Evolutionary conservation across 2,329 filamentous ascomycete genomes (phyloP), one percentile per base, ranked within the genome.

Genomic region (Cladosporium sp.): DNA sequence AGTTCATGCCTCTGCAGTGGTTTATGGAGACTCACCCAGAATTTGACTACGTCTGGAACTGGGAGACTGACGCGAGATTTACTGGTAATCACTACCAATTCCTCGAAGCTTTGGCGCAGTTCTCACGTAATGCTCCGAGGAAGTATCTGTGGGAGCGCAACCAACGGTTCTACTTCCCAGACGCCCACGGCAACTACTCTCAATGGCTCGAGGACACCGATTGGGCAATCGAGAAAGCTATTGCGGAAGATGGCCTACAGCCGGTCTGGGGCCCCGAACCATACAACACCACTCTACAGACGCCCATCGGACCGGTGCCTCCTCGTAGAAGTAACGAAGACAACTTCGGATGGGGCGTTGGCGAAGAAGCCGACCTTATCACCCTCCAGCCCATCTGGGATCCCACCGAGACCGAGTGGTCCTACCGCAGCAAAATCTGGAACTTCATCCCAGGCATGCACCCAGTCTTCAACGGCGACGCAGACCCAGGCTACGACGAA

Each of bases 361-460:
- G 87, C 63, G 94, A 97, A 77, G 91, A 96, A 66, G 93, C 94
- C 13, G 94, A 98, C 76, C 86, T 96, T 70, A 94, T 98, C 74
- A 92, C 93, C 0, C 88, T 98, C 67, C 95, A 93, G 74, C 94
- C 94, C 11, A 88, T 98, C 68, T 98, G 94, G 79, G 91, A 98
- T 74, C 93, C 94, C 0, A 89, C 92, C 43, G 88, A 90, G 67
- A 97, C 93, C 0, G 91, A 87, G 0, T 98, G 94, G 94, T 77
- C 77, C 23, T 81, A 79, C 74, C 79, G 79, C 53, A 77, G 82
- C 73, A 81, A 82, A 63, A 81, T 83, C 74, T 83, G 79, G 79
- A 82, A 82, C 72, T 83, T 79, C 75, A 70, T 80, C 46, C 77
- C 79, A 2, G 73, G 73, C 68, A 80, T 89, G 21, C 88, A 94